These are phyloP conservation scores for Talaromyces stipitatus DNA, from an alignment of 495 filamentous ascomycete genomes.

Conservation along the genomic window DNA sequence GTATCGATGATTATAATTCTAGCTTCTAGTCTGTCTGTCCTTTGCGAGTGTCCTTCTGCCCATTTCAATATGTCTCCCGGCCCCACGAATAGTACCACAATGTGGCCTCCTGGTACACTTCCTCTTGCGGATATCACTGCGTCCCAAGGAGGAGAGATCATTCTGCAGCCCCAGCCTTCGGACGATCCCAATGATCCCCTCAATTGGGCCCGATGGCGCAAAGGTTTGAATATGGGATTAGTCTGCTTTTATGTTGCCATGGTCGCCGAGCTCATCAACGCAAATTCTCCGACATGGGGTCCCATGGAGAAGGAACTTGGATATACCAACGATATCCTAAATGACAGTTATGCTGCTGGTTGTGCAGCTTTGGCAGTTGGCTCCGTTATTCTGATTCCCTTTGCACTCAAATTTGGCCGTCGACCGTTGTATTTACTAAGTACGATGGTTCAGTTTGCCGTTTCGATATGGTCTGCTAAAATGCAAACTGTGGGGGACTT, in stretches of 20 bases:
- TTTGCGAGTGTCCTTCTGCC: not conserved
- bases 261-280: constrained; percentile 14
- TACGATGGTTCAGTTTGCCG: constrained; percentile 18
- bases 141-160: not conserved
- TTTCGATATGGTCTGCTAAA: constrained; percentile 17
- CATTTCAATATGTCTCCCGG: not conserved
- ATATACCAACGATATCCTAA: constrained; percentile 20
- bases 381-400: constrained; percentile 27
- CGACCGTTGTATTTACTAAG: constrained; percentile 30
- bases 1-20: not conserved
- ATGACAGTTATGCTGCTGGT: constrained; percentile 20
- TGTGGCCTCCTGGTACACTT: constrained; percentile 2
- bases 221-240: constrained; percentile 26
- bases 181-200: constrained; percentile 17
- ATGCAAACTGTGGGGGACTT: constrained; percentile 20
- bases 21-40: not conserved
- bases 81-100: not conserved
- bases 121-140: not conserved
- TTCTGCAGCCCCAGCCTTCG: constrained; percentile 14
- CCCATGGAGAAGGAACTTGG: constrained; percentile 17
- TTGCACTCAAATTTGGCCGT: constrained; percentile 31
- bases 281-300: constrained; percentile 22
- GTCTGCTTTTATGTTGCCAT: constrained; percentile 24
- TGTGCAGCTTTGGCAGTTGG: constrained; percentile 27
- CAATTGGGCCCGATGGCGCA: constrained; percentile 18